phyloP scores from a whole-genome alignment of 345 rosid genomes.

The Eucalyptus albens region DNA sequence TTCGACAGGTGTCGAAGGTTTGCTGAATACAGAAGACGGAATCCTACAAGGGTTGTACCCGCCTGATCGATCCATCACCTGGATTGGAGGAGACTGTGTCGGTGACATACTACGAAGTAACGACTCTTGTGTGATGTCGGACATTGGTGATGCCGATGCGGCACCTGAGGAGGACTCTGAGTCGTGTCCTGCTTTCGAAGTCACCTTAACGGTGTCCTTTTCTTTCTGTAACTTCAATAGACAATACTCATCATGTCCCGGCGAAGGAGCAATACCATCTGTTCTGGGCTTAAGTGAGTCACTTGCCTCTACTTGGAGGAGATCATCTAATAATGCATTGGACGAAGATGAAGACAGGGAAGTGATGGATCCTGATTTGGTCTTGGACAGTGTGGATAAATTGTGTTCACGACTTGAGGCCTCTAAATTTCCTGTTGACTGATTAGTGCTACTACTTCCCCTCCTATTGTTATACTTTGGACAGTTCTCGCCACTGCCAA shows the following conservation, averaged over 20 bases:
- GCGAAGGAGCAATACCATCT: neutral
- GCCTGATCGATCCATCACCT: conserved; percentile 53
- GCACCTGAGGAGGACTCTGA: neutral
- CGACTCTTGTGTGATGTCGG: conserved; percentile 28
- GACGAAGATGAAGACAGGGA: conserved; percentile 17
- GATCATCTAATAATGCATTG: conserved; percentile 21
- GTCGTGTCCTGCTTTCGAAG: neutral
- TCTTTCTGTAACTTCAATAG: neutral
- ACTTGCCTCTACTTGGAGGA: neutral
- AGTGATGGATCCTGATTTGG: neutral
- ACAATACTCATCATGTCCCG: neutral
- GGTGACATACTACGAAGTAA: neutral
- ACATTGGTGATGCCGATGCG: conserved; percentile 12
- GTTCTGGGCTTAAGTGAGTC: neutral
- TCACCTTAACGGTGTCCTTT: neutral
- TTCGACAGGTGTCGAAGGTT: conserved; percentile 23
- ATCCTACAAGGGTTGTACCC: conserved; percentile 40
- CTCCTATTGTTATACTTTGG: neutral
- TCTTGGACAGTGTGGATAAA: neutral
- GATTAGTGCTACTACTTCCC: neutral
- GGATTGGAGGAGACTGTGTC: conserved; percentile 52
- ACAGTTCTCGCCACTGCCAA: neutral
- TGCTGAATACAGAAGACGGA: conserved; percentile 36
- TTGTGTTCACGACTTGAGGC: neutral
- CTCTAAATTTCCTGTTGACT: neutral